phyloP scores from a whole-genome alignment of 2,329 filamentous ascomycete genomes.

The Aureobasidium sp. region DNA sequence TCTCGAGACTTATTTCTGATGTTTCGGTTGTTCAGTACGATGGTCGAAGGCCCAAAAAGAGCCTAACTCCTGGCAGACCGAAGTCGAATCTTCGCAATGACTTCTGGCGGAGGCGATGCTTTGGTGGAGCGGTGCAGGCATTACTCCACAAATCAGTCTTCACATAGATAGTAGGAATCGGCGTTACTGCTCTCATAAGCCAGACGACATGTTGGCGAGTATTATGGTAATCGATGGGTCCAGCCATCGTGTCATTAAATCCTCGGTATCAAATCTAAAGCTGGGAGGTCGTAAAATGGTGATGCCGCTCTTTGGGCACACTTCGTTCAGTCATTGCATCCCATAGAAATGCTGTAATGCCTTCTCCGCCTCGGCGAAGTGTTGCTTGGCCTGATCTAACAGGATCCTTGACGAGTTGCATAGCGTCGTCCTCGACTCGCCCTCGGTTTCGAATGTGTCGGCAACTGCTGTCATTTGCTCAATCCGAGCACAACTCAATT shows the following conservation, averaged over 20 bases:
- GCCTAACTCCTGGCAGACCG: not conserved
- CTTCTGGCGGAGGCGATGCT: not conserved
- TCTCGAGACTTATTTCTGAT: not conserved
- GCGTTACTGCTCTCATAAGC: not conserved
- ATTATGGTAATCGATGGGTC: not conserved
- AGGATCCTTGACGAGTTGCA: not conserved
- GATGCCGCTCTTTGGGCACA: not conserved
- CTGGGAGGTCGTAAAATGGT: not conserved
- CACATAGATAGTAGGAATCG: not conserved
- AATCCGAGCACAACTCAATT: not conserved
- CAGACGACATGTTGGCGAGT: not conserved
- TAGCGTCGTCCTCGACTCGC: not conserved
- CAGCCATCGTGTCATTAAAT: conserved; percentile 5
- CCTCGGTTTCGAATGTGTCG: conserved; percentile 1
- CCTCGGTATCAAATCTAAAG: not conserved
- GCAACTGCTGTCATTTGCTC: conserved; percentile 9
- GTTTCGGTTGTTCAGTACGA: not conserved
- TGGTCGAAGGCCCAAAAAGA: not conserved
- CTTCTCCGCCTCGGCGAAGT: not conserved
- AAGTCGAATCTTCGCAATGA: not conserved
- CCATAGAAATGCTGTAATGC: not conserved
- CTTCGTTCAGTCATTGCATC: not conserved
- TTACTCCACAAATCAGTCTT: not conserved
- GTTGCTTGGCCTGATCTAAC: not conserved
- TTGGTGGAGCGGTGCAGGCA: not conserved